Evolutionary conservation across 2,329 filamentous ascomycete genomes (phyloP).

Genomic region (Fusarium temperatum): DNA sequence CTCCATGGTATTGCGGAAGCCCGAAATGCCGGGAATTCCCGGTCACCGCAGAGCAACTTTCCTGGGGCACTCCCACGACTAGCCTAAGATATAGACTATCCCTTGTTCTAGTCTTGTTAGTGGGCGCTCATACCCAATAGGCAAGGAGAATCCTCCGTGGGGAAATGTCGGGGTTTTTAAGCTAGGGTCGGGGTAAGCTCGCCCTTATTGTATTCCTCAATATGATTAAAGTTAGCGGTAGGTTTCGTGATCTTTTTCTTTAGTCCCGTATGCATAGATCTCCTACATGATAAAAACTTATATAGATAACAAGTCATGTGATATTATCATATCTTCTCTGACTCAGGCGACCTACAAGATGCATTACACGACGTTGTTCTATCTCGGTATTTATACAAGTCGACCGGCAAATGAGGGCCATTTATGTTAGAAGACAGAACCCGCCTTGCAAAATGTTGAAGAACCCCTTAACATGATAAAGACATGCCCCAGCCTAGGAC

Average conservation of each 20-base stretch:
- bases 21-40: constrained; percentile 28
- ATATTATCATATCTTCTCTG: neutral
- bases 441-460: neutral
- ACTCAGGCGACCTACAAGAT: constrained; percentile 7
- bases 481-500: neutral
- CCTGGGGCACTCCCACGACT: constrained; percentile 11
- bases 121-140: constrained; percentile 1
- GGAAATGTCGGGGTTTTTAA: constrained; percentile 35
- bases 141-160: constrained; percentile 20
- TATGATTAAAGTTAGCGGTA: neutral
- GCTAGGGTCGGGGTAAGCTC: constrained; percentile 27
- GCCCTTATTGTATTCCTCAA: constrained; percentile 5
- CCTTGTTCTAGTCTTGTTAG: constrained; percentile 14
- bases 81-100: neutral
- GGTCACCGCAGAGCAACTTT: constrained; percentile 3
- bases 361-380: neutral
- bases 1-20: neutral
- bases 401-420: neutral
- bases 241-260: constrained; percentile 3
- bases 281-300: neutral
- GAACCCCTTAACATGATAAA: neutral
- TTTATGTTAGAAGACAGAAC: neutral
- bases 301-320: neutral
- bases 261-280: constrained; percentile 3
- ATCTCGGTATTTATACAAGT: neutral